Evolutionary conservation across 208 protist species (phyloP), one percentile per base, ranked within the genome.

Genomic region (Wallacemonas sp.): DNA sequence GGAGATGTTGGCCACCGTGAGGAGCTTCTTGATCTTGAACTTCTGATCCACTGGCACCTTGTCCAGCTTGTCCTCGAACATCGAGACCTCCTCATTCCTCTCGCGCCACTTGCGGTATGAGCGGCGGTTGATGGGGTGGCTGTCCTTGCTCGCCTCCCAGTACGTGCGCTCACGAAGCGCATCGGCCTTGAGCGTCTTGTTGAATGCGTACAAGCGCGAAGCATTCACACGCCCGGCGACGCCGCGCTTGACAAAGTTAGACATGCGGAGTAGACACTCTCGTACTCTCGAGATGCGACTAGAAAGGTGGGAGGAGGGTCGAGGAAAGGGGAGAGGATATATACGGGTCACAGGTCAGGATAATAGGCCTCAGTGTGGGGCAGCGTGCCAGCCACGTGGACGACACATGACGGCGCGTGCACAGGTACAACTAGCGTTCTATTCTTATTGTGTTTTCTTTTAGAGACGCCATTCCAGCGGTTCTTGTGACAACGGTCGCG

Each of bases 21-120:
- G 74, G 0, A 93, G 70, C 61, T 93, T 93, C 54, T 93, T 93
- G 52, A 94, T 80, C 65, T 94, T 92, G 64, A 92, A 91, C 70
- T 94, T 91, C 57, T 94, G 84, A 67, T 94, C 88, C 0, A 91
- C 77, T 3, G 88, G 88, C 12, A 91, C 83, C 22, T 86, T 81
- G 29, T 79, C 78, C 48, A 94, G 71, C 45, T 89, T 94, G 25
- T 91, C 79, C 62, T 91, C 78, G 65, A 94, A 94, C 62, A 94
- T 78, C 25, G 79, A 84, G n/a, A 91, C 23, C 57, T 91, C 83
- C 46, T 92, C 88, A 14, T 88, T 84, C 26, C 82, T 76, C 39
- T 87, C 71, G 45, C 84, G 82, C 85, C 88, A 94, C 8, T 85
- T 77, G 23, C 81, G 82, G 57, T 90, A 94, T 7, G 83, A 86